Base-by-base conservation (phyloP, 441 rosid genomes). In the Populus hybrid region DNA sequence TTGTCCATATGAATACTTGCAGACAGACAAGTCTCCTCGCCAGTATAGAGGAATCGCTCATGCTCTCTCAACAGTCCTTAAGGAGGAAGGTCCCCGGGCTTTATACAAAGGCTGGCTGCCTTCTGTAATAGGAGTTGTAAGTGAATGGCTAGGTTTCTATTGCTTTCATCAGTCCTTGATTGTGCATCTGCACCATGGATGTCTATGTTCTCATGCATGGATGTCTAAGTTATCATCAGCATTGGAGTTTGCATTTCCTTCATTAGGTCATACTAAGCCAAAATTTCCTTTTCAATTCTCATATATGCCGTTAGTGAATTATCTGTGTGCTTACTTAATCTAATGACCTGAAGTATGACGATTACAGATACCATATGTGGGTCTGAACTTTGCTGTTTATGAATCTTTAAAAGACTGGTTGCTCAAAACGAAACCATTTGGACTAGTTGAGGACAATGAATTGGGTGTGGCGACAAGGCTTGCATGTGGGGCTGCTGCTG, bases 401-500 rank as follows among this genome's bases (percentile, higher is more conserved):
- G 98, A 89, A 84, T 93, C 98, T 67, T 85, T 94, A 14, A 94
- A 94, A 71, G 97, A 93, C 78, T 93, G 93, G 92, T 86, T 94
- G 67, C 74, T 93, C 32, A 89, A 87, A 83, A 76, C 78, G 61
- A 93, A 82, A 21, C 88, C 90, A 30, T 88, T 88, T 28, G 94
- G 94, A 71, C 78, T 94, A 73, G 92, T 81, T 73, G 85, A 90
- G 75, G 87, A 90, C 86, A 77, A 85, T 46, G 98, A 93, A 79
- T 87, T 94, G 90, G 79, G 87, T 79, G 88, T 94, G 78, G 69
- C 85, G 2, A 94, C 97, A 59, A 90, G 95, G 83, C 97, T 94
- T 71, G 91, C 92, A 5, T 94, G 98, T 82, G 97, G 97, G 42
- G 98, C 98, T 81, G 84, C 86, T 73, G 98, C 98, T 72, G 98